These are phyloP conservation scores for Eragrostis nindensis DNA, from an alignment of 176 grass and related monocot species.

Conservation along the genomic window DNA sequence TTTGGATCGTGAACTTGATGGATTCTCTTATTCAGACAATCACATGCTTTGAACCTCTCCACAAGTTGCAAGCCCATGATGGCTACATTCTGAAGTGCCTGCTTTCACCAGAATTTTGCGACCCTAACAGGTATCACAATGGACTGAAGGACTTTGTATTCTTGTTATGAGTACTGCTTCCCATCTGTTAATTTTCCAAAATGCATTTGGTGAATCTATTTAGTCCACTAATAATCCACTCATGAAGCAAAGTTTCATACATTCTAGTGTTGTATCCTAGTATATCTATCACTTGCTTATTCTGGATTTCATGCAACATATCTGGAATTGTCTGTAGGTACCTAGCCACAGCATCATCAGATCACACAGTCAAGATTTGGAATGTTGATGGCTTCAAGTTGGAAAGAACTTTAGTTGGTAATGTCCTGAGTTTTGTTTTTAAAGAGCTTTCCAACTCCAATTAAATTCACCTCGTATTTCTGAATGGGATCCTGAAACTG, in stretches of 20 bases:
- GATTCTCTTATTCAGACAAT: background rate
- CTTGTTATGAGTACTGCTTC: background rate
- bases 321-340: constrained; percentile 58
- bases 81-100: constrained; percentile 80
- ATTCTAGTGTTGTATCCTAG: no score
- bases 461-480: background rate
- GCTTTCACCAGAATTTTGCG: constrained; percentile 90
- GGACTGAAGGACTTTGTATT: background rate
- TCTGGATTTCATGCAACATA: constrained; percentile 5
- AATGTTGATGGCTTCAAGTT: constrained; percentile 94
- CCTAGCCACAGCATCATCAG: constrained; percentile 88
- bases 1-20: background rate
- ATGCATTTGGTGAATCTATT: background rate
- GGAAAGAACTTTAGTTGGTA: constrained; percentile 82
- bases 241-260: background rate
- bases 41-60: constrained; percentile 17
- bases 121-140: constrained; percentile 71
- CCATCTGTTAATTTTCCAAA: background rate
- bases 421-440: background rate
- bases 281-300: background rate
- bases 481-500: background rate
- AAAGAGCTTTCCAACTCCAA: background rate
- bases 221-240: background rate
- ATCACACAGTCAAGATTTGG: constrained; percentile 94
- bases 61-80: constrained; percentile 84